A percentile compares a stretch with the other conserved stretches of the same genome.
Evolutionary conservation across 2,329 filamentous ascomycete genomes (phyloP).

Genomic region (Phialophora macrospora): DNA sequence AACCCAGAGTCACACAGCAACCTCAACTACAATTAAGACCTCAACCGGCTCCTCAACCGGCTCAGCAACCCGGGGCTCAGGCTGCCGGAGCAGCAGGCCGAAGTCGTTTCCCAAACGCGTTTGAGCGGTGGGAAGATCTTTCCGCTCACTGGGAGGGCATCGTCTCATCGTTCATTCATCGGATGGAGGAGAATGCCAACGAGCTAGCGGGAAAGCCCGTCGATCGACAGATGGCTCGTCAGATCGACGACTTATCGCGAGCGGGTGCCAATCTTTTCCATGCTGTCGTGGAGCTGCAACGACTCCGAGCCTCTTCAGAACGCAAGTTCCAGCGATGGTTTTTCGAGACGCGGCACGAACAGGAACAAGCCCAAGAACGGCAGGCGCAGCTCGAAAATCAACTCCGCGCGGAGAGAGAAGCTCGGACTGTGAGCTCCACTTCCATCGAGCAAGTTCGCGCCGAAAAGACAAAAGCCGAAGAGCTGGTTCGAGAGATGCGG

Average conservation of each 20-base stretch:
- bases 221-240: slow-evolving; percentile 84
- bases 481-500: slow-evolving; percentile 84
- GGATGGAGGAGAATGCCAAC: slow-evolving; percentile 85
- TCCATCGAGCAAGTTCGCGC: slow-evolving; percentile 70
- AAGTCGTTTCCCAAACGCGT: slow-evolving; percentile 76
- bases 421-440: slow-evolving; percentile 65
- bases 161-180: slow-evolving; percentile 95
- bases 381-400: slow-evolving; percentile 78
- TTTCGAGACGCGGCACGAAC: slow-evolving; percentile 87
- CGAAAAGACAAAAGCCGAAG: slow-evolving; percentile 72
- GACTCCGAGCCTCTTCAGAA: slow-evolving; percentile 90
- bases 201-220: slow-evolving; percentile 82
- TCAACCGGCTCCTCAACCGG: slow-evolving; percentile 40
- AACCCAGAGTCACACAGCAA: slow-evolving; percentile 27
- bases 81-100: slow-evolving; percentile 30
- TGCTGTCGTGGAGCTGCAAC: slow-evolving; percentile 93
- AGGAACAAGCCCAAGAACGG: slow-evolving; percentile 82
- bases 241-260: slow-evolving; percentile 95
- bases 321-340: slow-evolving; percentile 99
- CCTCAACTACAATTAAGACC: slow-evolving; percentile 41
- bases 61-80: slow-evolving; percentile 41
- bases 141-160: slow-evolving; percentile 98
- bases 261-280: slow-evolving; percentile 97
- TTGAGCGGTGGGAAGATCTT: slow-evolving; percentile 94
- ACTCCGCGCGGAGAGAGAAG: slow-evolving; percentile 74